Percentiles rank a stretch among this genome's conserved stretches.
These are phyloP conservation scores for Neurospora sp. DNA, from an alignment of 495 filamentous ascomycete species.

Conservation along the genomic window DNA sequence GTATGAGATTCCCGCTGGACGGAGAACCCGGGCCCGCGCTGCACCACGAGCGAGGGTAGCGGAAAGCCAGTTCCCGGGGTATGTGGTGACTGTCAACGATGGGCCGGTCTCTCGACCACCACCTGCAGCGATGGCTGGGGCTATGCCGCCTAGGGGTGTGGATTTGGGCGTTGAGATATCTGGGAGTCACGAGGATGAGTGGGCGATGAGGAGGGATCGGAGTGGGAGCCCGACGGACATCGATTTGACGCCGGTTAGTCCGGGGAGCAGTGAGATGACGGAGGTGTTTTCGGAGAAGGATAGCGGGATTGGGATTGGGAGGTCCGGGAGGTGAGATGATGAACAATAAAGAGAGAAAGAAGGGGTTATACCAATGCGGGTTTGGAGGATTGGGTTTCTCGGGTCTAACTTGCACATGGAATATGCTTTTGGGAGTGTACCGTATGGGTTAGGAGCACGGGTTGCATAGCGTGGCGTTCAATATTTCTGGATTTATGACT, in stretches of 20 bases:
- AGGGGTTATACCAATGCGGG: too few relatives aligned
- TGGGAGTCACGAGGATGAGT: neutral
- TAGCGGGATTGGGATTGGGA: neutral
- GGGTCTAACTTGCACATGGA: too few relatives aligned
- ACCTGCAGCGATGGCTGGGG: neutral
- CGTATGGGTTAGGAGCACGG: too few relatives aligned
- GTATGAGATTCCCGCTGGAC: neutral
- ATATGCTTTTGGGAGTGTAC: too few relatives aligned
- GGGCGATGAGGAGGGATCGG: neutral
- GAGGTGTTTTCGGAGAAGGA: neutral
- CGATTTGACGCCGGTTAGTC: neutral
- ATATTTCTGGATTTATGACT: too few relatives aligned
- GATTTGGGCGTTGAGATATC: neutral
- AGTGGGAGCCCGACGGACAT: neutral
- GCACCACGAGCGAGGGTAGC: neutral
- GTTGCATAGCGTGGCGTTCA: too few relatives aligned
- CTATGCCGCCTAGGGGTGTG: neutral
- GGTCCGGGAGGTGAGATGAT: neutral
- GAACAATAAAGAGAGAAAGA: too few relatives aligned
- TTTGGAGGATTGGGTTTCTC: too few relatives aligned
- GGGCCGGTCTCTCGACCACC: neutral
- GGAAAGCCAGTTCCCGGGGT: neutral
- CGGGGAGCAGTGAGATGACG: neutral
- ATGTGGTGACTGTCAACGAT: neutral
- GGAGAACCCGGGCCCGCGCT: neutral